phyloP scores from a whole-genome alignment of 441 rosid genomes.

The Adansonia gregorii region DNA sequence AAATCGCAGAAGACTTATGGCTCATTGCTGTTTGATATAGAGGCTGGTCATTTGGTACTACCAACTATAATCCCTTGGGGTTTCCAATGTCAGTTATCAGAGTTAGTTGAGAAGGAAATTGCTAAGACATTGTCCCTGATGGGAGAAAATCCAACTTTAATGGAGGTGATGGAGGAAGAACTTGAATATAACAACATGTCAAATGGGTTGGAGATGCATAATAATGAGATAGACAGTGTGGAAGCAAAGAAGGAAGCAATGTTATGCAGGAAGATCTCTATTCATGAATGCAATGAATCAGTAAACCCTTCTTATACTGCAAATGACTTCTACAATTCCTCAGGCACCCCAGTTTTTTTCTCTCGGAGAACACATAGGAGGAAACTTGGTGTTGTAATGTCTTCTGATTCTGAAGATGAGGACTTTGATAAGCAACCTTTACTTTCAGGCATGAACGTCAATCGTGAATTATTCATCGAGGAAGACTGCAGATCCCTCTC shows the following conservation, averaged over 20 bases:
- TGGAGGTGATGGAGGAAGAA: conserved; percentile 48
- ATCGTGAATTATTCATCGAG: conserved; percentile 37
- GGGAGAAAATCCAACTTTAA: conserved; percentile 46
- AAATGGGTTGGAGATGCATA: conserved; percentile 38
- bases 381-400: conserved; percentile 57
- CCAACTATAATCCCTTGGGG: conserved; percentile 71
- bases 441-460: conserved; percentile 33
- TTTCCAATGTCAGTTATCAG: conserved; percentile 79
- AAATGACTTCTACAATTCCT: conserved; percentile 46
- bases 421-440: conserved; percentile 29
- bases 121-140: conserved; percentile 44
- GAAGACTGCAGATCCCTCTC: conserved; percentile 40
- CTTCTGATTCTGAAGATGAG: conserved; percentile 93
- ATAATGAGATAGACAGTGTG: conserved; percentile 43
- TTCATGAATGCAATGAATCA: conserved; percentile 49
- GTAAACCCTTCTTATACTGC: conserved; percentile 38
- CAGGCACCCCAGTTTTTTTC: conserved; percentile 49
- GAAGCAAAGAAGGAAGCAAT: conserved; percentile 82
- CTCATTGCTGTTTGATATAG: conserved; percentile 55
- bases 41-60: conserved; percentile 59
- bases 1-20: conserved; percentile 30
- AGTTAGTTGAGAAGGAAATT: conserved; percentile 77
- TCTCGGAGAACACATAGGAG: conserved; percentile 48
- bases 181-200: conserved; percentile 42
- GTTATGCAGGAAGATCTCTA: conserved; percentile 60